Conservation (phyloP, 2,329 filamentous ascomycete species). For the Ustilaginoidea virens region DNA sequence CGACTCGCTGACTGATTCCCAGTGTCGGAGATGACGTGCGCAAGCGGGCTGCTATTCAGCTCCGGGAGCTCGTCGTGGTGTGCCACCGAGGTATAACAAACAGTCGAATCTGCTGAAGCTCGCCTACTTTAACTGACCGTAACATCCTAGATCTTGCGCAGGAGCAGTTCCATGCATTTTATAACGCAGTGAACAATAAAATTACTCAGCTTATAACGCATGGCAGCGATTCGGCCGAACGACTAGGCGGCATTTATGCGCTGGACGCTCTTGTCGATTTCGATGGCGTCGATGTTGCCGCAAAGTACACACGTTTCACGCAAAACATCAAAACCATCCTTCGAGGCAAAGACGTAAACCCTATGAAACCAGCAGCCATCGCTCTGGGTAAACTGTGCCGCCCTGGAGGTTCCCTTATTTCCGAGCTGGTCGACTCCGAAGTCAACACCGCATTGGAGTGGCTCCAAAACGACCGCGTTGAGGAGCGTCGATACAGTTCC, state of each 20-base stretch:
- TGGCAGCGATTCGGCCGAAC: conserved; percentile 73
- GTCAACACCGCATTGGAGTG: conserved; percentile 94
- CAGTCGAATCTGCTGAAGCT: background rate
- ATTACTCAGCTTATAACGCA: conserved; percentile 60
- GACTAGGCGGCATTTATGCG: conserved; percentile 81
- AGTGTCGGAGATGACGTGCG: conserved; percentile 31
- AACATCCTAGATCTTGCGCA: conserved; percentile 50
- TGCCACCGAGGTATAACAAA: conserved; percentile 35
- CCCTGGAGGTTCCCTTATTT: conserved; percentile 84
- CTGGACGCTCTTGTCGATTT: conserved; percentile 91
- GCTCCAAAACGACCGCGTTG: conserved; percentile 87
- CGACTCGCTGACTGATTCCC: conserved; percentile 6
- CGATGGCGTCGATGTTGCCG: conserved; percentile 81
- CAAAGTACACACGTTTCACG: conserved; percentile 89
- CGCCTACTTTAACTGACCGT: conserved; percentile 1
- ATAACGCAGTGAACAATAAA: conserved; percentile 38
- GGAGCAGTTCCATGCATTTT: conserved; percentile 56
- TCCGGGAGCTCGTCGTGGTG: conserved; percentile 37
- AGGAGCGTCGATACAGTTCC: conserved; percentile 84
- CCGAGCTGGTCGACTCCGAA: conserved; percentile 90
- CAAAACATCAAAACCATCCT: conserved; percentile 79
- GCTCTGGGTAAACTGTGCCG: conserved; percentile 82
- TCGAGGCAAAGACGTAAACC: conserved; percentile 76
- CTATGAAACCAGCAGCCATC: conserved; percentile 79
- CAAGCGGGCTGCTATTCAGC: conserved; percentile 35